These are phyloP conservation scores for Raphidocelis subcapitata DNA, from an alignment of 139 green algal species.

Conservation along the genomic window DNA sequence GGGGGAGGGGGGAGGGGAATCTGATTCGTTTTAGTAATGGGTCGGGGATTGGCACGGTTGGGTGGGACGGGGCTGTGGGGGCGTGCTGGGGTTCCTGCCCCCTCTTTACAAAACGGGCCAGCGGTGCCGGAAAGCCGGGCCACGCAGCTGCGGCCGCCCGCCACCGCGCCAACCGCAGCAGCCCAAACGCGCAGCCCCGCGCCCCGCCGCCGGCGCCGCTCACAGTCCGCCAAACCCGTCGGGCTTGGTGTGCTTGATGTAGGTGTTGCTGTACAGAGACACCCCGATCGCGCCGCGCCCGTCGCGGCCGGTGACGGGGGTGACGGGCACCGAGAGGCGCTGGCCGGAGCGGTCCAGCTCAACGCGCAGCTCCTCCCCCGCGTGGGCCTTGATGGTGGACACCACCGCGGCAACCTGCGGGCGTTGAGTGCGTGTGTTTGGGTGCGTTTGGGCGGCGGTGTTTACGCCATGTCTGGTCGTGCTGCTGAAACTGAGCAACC, in stretches of 20 bases:
- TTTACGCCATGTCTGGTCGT: not conserved
- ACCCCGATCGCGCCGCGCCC: constrained; percentile 74
- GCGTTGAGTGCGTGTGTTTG: not conserved
- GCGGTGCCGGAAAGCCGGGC: too few species aligned
- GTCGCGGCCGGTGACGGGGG: constrained; percentile 18
- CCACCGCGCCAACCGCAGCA: too few species aligned
- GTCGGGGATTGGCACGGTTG: too few species aligned
- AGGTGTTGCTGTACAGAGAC: constrained; percentile 71
- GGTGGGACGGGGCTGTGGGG: too few species aligned
- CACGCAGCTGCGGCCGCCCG: too few species aligned
- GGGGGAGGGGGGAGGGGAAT: not conserved
- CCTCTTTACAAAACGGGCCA: too few species aligned
- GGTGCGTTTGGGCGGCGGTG: not conserved
- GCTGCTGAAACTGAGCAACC: too few species aligned
- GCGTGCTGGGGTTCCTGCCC: too few species aligned
- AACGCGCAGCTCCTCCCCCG: constrained; percentile 34
- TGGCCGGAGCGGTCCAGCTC: constrained; percentile 25
- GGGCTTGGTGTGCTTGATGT: constrained; percentile 50
- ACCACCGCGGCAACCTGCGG: constrained; percentile 57
- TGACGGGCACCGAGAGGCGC: constrained; percentile 12
- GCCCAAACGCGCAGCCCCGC: too few species aligned
- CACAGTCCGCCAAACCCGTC: not conserved
- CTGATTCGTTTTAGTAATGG: too few species aligned
- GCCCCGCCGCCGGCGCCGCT: too few species aligned
- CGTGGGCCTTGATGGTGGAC: constrained; percentile 52